Evolutionary conservation across 306 rosid genomes (phyloP).

Genomic region (Prunus dulcis): DNA sequence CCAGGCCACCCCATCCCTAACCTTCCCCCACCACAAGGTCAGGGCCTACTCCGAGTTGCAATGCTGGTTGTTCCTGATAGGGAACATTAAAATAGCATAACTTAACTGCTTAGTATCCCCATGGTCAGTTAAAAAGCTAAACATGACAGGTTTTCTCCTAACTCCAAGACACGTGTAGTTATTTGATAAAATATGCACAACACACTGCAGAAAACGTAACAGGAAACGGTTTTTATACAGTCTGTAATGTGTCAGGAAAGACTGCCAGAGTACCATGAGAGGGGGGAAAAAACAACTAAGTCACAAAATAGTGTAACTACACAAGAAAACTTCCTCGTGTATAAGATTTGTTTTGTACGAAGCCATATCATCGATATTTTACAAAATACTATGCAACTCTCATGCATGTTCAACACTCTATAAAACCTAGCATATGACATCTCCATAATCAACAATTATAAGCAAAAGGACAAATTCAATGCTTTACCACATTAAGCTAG

Average conservation of each 20-base stretch:
- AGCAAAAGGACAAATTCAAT: constrained; percentile 1
- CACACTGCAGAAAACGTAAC: not conserved
- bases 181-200: too few species aligned
- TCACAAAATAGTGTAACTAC: not conserved
- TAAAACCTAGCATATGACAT: not conserved
- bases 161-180: not conserved
- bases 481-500: not conserved
- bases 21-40: not conserved
- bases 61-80: not conserved
- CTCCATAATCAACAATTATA: not conserved
- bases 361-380: not conserved
- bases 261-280: not conserved
- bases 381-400: not conserved
- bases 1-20: not conserved
- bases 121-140: not conserved
- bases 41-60: not conserved
- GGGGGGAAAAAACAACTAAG: not conserved
- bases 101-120: not conserved
- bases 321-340: not conserved
- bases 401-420: not conserved
- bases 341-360: not conserved
- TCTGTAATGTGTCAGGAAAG: not conserved
- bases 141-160: not conserved
- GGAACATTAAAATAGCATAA: not conserved
- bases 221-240: not conserved